Conservation (phyloP, 441 rosid genomes). For the Kokia cookei region DNA sequence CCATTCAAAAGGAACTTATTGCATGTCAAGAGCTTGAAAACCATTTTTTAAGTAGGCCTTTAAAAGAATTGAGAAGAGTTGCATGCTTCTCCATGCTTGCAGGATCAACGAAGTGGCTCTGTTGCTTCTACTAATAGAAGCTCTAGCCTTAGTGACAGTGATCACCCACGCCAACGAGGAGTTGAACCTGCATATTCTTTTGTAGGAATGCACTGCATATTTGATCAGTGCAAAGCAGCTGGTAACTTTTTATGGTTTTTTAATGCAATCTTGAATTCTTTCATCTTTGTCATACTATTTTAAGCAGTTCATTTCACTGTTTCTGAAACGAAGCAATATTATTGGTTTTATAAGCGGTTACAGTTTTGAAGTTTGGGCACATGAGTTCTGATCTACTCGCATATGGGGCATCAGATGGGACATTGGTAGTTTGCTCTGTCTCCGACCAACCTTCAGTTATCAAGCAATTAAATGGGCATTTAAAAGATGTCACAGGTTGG, state of each 20-base stretch:
- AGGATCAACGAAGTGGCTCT: constrained; percentile 67
- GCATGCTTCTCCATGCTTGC: constrained; percentile 14
- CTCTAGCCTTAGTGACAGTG: constrained; percentile 69
- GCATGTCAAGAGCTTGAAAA: background rate
- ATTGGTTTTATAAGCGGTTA: constrained; percentile 45
- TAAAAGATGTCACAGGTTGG: constrained; percentile 99
- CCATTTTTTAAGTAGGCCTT: background rate
- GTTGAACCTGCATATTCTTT: constrained; percentile 88
- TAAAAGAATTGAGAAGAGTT: background rate
- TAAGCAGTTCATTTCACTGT: constrained; percentile 2
- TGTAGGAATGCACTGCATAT: constrained; percentile 95
- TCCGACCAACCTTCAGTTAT: constrained; percentile 69
- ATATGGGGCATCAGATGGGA: constrained; percentile 93
- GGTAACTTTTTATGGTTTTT: constrained; percentile 31
- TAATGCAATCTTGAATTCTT: background rate
- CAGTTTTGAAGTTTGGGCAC: constrained; percentile 93
- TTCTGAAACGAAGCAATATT: constrained; percentile 7
- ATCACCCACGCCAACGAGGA: constrained; percentile 47
- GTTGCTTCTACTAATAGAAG: constrained; percentile 66
- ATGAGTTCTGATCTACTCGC: constrained; percentile 92
- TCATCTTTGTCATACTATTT: background rate
- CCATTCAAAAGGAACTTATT: background rate
- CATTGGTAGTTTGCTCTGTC: constrained; percentile 75
- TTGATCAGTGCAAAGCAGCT: constrained; percentile 92
- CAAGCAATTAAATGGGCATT: constrained; percentile 63